Percentiles rank a stretch among this genome's conserved stretches.
Evolutionary conservation across 495 filamentous ascomycete species (phyloP).

Genomic region (Cladorrhinum samala): DNA sequence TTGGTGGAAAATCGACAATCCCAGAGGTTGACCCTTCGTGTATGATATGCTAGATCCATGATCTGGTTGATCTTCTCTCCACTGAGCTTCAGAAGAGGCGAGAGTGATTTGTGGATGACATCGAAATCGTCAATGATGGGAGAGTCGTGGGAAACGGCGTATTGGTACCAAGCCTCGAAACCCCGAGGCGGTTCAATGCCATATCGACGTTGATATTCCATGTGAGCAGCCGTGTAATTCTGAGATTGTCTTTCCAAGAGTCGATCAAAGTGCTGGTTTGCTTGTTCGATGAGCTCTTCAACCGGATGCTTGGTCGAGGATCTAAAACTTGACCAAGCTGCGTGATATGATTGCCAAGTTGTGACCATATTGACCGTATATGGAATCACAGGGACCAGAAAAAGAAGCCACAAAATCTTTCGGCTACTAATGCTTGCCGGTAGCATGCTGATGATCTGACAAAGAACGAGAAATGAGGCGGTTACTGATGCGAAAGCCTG

Average conservation of each 20-base stretch:
- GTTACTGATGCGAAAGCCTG: conserved; percentile 9
- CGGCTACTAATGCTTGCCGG: conserved; percentile 13
- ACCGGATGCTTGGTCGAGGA: conserved; percentile 37
- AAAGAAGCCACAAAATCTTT: conserved; percentile 13
- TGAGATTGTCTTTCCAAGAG: conserved; percentile 42
- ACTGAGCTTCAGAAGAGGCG: conserved; percentile 23
- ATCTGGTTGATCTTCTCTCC: conserved; percentile 18
- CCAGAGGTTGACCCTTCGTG: conserved; percentile 22
- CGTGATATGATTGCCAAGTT: conserved; percentile 3
- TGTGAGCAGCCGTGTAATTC: conserved; percentile 33
- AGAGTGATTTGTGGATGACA: conserved; percentile 25
- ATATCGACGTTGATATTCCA: conserved; percentile 51
- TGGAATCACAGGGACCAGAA: conserved; percentile 13
- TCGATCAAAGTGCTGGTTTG: conserved; percentile 32
- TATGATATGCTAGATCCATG: conserved; percentile 6
- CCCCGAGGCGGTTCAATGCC: conserved; percentile 48
- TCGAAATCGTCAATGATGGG: conserved; percentile 71
- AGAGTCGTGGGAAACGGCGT: conserved; percentile 51
- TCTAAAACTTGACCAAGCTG: neutral
- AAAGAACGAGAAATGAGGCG: conserved; percentile 17
- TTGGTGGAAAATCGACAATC: conserved; percentile 16
- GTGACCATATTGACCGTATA: conserved; percentile 15
- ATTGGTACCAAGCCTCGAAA: conserved; percentile 62
- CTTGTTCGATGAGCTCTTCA: conserved; percentile 36
- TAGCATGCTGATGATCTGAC: conserved; percentile 19